Evolutionary conservation across 352 stramenopile species (phyloP).

Genomic region (Elongisporangium prolatum): DNA sequence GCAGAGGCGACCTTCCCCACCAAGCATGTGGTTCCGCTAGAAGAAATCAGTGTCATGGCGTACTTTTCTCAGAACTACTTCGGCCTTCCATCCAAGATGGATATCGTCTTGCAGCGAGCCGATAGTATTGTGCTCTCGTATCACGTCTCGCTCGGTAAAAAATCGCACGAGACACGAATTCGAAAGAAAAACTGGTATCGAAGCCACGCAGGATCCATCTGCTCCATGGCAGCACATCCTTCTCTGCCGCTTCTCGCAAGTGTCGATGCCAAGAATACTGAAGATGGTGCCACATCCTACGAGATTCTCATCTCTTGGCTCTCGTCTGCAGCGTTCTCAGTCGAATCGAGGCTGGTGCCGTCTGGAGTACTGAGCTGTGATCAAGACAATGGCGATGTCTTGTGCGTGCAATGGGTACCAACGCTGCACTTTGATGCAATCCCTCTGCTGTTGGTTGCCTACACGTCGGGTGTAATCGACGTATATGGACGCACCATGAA

Average conservation of each 20-base stretch:
- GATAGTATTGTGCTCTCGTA: conserved; percentile 80
- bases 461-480: conserved; percentile 47
- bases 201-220: conserved; percentile 62
- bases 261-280: conserved; percentile 29
- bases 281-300: conserved; percentile 18
- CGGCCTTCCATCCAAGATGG: conserved; percentile 62
- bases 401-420: conserved; percentile 80
- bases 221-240: conserved; percentile 65
- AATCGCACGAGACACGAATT: conserved; percentile 31
- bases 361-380: conserved; percentile 65
- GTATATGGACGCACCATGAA: conserved; percentile 56
- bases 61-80: conserved; percentile 79
- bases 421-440: conserved; percentile 80
- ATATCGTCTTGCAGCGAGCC: conserved; percentile 66
- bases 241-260: conserved; percentile 73
- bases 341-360: conserved; percentile 69
- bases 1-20: not conserved
- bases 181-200: conserved; percentile 82
- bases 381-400: conserved; percentile 34
- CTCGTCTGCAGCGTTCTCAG: conserved; percentile 80
- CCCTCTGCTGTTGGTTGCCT: conserved; percentile 65
- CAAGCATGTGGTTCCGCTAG: conserved; percentile 20
- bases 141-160: conserved; percentile 39
- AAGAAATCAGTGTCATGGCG: conserved; percentile 69
- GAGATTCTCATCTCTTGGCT: conserved; percentile 84